These are phyloP conservation scores for Gloeostereum incarnatum DNA, from an alignment of 768 basidiomycete species.

Conservation along the genomic window DNA sequence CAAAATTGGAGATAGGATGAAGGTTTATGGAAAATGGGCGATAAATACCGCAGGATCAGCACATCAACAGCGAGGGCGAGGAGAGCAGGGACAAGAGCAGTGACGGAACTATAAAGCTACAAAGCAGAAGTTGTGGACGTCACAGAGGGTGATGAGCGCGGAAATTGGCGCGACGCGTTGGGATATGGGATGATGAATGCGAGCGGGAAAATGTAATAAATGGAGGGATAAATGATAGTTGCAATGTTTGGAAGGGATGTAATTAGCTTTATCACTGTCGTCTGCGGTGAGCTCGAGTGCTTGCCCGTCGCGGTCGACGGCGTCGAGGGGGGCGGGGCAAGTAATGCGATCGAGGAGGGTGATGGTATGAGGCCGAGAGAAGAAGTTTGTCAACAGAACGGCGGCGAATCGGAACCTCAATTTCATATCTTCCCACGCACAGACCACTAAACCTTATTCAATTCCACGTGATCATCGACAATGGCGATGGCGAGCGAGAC, in stretches of 20 bases:
- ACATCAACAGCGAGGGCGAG: constrained; percentile 19
- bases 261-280: no score
- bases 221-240: background rate
- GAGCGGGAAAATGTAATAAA: constrained; percentile 4
- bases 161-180: constrained; percentile 2
- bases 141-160: constrained; percentile 20
- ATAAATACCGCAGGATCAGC: constrained; percentile 13
- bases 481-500: no score
- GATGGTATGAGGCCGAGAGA: no score
- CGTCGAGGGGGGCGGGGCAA: no score
- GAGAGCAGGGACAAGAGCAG: constrained; percentile 7
- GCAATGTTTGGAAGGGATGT: background rate
- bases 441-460: no score
- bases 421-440: no score
- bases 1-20: background rate
- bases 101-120: constrained; percentile 7
- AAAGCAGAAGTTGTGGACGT: constrained; percentile 12
- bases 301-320: no score
- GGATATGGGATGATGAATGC: constrained; percentile 5
- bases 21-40: constrained; percentile 2
- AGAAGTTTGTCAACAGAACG: no score
- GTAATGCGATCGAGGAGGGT: no score
- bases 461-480: no score
- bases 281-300: no score
- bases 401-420: no score